Percentiles rank a stretch among this genome's conserved stretches.
Evolutionary conservation across 1,284 basidiomycete species (phyloP).

Genomic region (Nidula niveotomentosa): DNA sequence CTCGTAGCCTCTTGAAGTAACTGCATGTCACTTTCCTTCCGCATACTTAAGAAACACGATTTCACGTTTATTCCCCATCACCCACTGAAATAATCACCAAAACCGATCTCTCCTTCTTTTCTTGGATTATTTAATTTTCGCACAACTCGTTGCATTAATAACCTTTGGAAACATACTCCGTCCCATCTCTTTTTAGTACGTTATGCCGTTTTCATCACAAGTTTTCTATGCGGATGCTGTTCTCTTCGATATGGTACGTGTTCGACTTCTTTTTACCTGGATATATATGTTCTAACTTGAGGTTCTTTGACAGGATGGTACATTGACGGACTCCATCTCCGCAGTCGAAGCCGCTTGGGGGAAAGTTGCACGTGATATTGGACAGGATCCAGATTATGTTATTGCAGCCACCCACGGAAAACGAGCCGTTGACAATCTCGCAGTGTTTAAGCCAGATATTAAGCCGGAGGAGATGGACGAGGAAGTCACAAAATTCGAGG

Average conservation of each 20-base stretch:
- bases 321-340: slow-evolving; percentile 73
- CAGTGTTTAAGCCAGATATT: slow-evolving; percentile 57
- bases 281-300: slow-evolving; percentile 15
- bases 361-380: slow-evolving; percentile 70
- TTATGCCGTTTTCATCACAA: slow-evolving; percentile 2
- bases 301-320: slow-evolving; percentile 52
- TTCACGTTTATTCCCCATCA: no score
- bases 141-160: no score
- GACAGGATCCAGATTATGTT: slow-evolving; percentile 62
- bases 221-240: slow-evolving; percentile 48
- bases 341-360: slow-evolving; percentile 82
- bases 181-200: neutral
- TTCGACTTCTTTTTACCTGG: slow-evolving; percentile 1
- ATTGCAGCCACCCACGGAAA: slow-evolving; percentile 79
- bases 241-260: slow-evolving; percentile 72
- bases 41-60: no score
- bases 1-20: no score
- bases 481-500: slow-evolving; percentile 69
- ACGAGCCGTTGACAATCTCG: slow-evolving; percentile 66
- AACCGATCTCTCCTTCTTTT: no score
- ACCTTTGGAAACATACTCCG: neutral
- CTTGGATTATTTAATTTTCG: no score
- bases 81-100: no score
- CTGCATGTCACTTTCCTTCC: no score
- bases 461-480: slow-evolving; percentile 63